Conservation (phyloP, 306 rosid genomes). For the Fragaria iinumae region DNA sequence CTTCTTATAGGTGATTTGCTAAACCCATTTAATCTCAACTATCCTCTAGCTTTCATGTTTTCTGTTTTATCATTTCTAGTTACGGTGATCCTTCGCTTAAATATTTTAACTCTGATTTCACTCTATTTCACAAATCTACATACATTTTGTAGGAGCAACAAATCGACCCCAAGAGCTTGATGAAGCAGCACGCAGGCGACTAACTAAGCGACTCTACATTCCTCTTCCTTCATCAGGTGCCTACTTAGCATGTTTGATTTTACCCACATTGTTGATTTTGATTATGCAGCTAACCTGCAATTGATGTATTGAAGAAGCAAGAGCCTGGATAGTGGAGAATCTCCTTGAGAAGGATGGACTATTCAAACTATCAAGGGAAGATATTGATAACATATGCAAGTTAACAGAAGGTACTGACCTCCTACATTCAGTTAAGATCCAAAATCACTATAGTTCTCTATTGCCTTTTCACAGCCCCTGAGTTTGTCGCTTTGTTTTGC, state of each 20-base stretch:
- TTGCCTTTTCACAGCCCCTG: constrained; percentile 14
- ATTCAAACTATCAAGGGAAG: constrained; percentile 59
- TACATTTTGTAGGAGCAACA: constrained; percentile 71
- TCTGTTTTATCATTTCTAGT: neutral
- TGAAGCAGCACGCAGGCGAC: constrained; percentile 97
- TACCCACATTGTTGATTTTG: constrained; percentile 10
- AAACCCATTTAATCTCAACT: constrained; percentile 16
- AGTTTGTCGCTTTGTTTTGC: constrained; percentile 23
- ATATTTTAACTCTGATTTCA: constrained; percentile 11
- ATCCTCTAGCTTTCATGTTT: neutral
- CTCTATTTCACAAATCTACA: constrained; percentile 21
- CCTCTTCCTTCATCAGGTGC: constrained; percentile 89
- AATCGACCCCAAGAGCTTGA: constrained; percentile 97
- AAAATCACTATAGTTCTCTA: constrained; percentile 20
- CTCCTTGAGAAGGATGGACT: constrained; percentile 82
- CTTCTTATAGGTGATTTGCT: constrained; percentile 73
- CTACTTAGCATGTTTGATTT: constrained; percentile 22
- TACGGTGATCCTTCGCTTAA: constrained; percentile 6
- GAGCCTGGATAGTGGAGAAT: constrained; percentile 73
- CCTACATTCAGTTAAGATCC: constrained; percentile 13
- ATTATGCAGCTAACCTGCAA: constrained; percentile 30
- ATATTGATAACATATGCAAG: constrained; percentile 61
- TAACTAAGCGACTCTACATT: constrained; percentile 82
- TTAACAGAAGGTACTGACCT: constrained; percentile 60
- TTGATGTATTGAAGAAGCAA: constrained; percentile 59